Conservation (phyloP, 2,329 filamentous ascomycete genomes). For the Orbilia ellipsospora region DNA sequence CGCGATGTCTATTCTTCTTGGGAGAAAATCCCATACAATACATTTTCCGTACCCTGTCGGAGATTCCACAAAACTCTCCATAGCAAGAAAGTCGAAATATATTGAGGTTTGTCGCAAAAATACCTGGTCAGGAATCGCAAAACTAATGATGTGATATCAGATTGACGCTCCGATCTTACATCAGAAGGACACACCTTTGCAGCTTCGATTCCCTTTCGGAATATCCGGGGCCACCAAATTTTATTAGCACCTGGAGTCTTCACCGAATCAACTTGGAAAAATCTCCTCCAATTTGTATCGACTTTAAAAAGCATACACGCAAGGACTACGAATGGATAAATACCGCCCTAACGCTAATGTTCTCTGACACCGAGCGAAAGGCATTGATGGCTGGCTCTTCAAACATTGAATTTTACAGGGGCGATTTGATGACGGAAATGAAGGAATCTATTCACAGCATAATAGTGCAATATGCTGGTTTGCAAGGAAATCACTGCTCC, state of each 20-base stretch:
- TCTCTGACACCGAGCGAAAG: constrained; percentile 55
- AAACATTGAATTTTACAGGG: neutral
- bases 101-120: constrained; percentile 27
- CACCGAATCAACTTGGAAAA: constrained; percentile 55
- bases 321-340: constrained; percentile 38
- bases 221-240: neutral
- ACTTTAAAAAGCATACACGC: neutral
- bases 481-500: constrained; percentile 30
- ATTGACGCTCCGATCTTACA: neutral
- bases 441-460: constrained; percentile 59
- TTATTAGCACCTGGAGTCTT: constrained; percentile 9
- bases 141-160: neutral
- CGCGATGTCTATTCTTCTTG: constrained; percentile 8
- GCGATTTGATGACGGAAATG: constrained; percentile 54
- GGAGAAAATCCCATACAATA: constrained; percentile 8
- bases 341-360: constrained; percentile 38
- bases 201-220: constrained; percentile 17
- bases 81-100: constrained; percentile 36
- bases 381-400: constrained; percentile 17
- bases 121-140: too few species aligned
- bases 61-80: constrained; percentile 1
- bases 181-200: neutral
- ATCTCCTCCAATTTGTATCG: constrained; percentile 53
- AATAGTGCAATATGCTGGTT: constrained; percentile 53
- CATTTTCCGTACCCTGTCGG: constrained; percentile 24